Base-by-base conservation (phyloP, 768 basidiomycete species). In the Termitomyces sp. region DNA sequence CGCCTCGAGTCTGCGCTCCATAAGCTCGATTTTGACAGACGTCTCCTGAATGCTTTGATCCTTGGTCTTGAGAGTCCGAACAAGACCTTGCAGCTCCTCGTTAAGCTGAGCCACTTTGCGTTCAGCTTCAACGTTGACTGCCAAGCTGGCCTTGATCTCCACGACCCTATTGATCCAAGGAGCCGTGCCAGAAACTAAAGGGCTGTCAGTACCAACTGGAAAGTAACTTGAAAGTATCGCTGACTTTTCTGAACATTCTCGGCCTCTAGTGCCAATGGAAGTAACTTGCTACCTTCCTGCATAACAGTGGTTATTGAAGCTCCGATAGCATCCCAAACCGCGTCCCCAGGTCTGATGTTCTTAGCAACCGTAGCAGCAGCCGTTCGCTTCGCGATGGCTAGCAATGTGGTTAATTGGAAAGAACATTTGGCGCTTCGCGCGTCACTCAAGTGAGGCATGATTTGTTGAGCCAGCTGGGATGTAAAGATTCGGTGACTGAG, bases 101-200 rank as follows among this genome's bases (percentile, higher is more conserved):
- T 87, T 90, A 24, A 97, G 80, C 60, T 91, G 88, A 2, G 83
- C 76, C 7, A 94, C 87, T 71, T 92, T 91, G 47, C 90, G 84
- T 68, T 98, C 96, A 0, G 95, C 95, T 67, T 97, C 96, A 24
- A 93, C 79, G 65, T 97, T 98, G 73, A 91, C 80, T 0, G 93
- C 90, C 2, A 89, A 82, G 48, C 79, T 86, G 0, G 90, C 82
- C 69, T 92, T 92, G 73, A 99, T 86, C 65, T 93, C 87, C 13
- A 84, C 82, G 9, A 96, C 82, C 22, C 96, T 83, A 0, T 82
- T 74, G 2, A 93, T 76, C 96, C 96, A 98, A 2, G 97, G 96
- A 2, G 92, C 78, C 0, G 83, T 80, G 16, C 88, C 88, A 48
- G 84, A 81, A 59, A 89, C 90, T 93, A 61, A 4, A 48, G 57